These are phyloP conservation scores for Metschnikowia shivogae DNA, from an alignment of 805 yeast genomes.

Conservation along the genomic window DNA sequence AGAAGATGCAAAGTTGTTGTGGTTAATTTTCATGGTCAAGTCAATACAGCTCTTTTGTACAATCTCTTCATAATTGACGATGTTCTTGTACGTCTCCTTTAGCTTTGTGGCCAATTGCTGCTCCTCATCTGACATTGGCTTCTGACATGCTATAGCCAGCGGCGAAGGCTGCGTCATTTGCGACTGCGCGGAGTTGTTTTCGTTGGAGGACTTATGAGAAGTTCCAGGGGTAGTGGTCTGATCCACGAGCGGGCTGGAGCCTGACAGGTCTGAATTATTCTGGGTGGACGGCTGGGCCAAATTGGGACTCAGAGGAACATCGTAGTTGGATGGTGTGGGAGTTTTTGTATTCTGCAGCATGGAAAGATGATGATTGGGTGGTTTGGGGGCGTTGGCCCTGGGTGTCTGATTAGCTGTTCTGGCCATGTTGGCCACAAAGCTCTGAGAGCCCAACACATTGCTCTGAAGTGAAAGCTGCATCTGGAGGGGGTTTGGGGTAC, in stretches of 20 bases:
- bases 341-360: conserved; percentile 24
- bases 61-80: conserved; percentile 62
- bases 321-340: conserved; percentile 40
- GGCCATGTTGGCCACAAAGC: conserved; percentile 8
- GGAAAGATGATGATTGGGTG: conserved; percentile 13
- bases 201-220: conserved; percentile 7
- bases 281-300: conserved; percentile 26
- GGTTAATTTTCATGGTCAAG: conserved; percentile 47
- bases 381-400: conserved; percentile 15
- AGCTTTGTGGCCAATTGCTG: conserved; percentile 64
- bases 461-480: conserved; percentile 16
- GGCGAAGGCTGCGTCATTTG: conserved; percentile 7
- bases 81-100: conserved; percentile 70
- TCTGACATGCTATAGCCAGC: conserved; percentile 8
- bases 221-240: conserved; percentile 6
- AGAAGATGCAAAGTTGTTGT: conserved; percentile 27
- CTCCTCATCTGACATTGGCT: conserved; percentile 53
- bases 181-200: conserved; percentile 9
- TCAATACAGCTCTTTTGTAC: conserved; percentile 68
- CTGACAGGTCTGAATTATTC: conserved; percentile 39
- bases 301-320: conserved; percentile 39
- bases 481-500: conserved; percentile 25
- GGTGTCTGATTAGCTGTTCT: conserved; percentile 3
- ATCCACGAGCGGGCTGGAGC: conserved; percentile 29
- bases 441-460: conserved; percentile 13